These are phyloP conservation scores for Colletotrichum musicola DNA, from an alignment of 2,329 filamentous ascomycete genomes.

Conservation along the genomic window DNA sequence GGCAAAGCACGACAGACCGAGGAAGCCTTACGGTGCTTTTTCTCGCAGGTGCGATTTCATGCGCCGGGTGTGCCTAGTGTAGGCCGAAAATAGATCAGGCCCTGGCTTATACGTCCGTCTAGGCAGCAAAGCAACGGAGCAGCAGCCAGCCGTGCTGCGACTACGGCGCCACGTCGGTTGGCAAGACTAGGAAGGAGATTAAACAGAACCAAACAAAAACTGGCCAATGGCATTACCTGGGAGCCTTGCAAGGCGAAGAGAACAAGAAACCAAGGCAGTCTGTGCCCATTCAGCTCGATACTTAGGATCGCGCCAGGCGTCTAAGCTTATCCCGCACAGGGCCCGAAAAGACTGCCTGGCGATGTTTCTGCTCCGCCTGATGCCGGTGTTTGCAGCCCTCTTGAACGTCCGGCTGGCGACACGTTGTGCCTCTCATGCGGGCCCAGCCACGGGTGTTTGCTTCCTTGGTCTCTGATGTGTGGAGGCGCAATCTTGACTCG, in stretches of 20 bases:
- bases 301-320: background rate
- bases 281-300: background rate
- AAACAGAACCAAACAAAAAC: too few relatives aligned
- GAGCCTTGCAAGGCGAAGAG: background rate
- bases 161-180: too few relatives aligned
- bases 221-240: background rate
- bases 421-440: background rate
- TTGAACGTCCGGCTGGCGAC: background rate
- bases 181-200: too few relatives aligned
- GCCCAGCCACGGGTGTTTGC: background rate
- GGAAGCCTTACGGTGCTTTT: too few relatives aligned
- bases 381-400: background rate
- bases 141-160: too few relatives aligned
- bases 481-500: too few relatives aligned
- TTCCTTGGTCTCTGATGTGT: background rate
- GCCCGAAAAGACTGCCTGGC: background rate
- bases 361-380: background rate
- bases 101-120: too few relatives aligned
- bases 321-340: constrained; percentile 1
- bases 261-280: background rate
- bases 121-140: too few relatives aligned
- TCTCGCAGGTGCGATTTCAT: too few relatives aligned
- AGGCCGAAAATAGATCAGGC: too few relatives aligned
- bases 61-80: too few relatives aligned
- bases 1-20: too few relatives aligned